Percentiles rank a stretch among this genome's conserved stretches.
Conservation (phyloP, 805 yeast species). For the Cyberlindnera subsufficiens region DNA sequence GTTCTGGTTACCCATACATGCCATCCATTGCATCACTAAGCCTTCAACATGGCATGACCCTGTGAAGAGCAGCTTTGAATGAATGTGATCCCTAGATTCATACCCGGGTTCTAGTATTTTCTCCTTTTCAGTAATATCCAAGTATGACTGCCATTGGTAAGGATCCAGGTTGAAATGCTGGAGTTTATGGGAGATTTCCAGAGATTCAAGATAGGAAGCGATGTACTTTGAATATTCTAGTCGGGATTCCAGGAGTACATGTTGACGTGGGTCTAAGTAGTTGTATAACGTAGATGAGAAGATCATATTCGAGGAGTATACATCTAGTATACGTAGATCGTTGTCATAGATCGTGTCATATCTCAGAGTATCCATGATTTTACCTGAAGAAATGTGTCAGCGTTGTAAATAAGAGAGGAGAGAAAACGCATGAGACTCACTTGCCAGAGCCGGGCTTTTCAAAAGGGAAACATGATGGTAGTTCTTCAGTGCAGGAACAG, state of each 20-base stretch:
- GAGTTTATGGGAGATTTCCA: constrained; percentile 14
- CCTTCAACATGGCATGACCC: constrained; percentile 65
- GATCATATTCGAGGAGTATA: constrained; percentile 54
- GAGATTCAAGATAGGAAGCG: constrained; percentile 1
- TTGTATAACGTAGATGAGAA: constrained; percentile 60
- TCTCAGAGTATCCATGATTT: constrained; percentile 43
- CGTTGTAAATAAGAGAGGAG: neutral
- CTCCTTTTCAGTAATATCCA: constrained; percentile 37
- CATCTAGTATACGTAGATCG: constrained; percentile 49
- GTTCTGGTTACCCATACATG: constrained; percentile 59
- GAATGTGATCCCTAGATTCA: constrained; percentile 34
- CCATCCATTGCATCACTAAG: constrained; percentile 67
- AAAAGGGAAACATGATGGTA: constrained; percentile 8
- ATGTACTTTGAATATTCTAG: constrained; percentile 22
- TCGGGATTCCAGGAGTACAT: constrained; percentile 56
- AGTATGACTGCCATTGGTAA: constrained; percentile 61
- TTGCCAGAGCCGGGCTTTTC: constrained; percentile 3
- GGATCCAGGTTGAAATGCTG: constrained; percentile 42
- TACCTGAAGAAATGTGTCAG: constrained; percentile 11
- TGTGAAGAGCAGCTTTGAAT: constrained; percentile 48
- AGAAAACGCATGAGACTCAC: constrained; percentile 1
- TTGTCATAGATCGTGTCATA: constrained; percentile 26
- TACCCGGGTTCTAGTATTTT: constrained; percentile 36
- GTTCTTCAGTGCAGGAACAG: constrained; percentile 7
- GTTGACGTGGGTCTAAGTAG: constrained; percentile 53